Evolutionary conservation across 106 monocot species (phyloP), one percentile per base, ranked within the genome.

Genomic region (Apostasia ramifera): DNA sequence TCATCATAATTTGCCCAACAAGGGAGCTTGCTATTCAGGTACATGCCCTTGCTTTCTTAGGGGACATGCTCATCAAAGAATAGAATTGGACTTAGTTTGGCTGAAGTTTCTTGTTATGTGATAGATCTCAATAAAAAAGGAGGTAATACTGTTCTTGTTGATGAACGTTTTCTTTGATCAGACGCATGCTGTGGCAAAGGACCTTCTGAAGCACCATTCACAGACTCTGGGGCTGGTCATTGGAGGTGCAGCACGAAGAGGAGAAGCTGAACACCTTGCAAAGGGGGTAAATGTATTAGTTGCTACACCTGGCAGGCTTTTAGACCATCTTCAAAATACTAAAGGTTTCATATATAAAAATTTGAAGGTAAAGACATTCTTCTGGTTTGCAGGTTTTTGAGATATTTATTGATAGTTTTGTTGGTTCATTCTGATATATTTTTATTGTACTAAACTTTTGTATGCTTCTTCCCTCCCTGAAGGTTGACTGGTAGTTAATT

Each of bases 1-100:
- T 85, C 1, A 76, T 98, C 52, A 70, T 98, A 53, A 89, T 98
- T 50, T 89, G 93, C 62, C 97, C 97, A 39, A 98, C 97, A 40
- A 83, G 97, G 57, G 97, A 98, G 69, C 97, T 98, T 73, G 97
- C 93, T 38, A 87, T 98, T 61, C 90, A 93, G 67, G 97, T 87
- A 70, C 37, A 59, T n/a, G n/a, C 59, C 44, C 42, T 69, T 65
- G 12, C 4, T 37, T 48, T 62, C 8, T 4, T 0, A 26, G 1
- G 4, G 3, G 63, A 46, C 42, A 8, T 42, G 0, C 4, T 44
- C 45, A 46, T 8, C 26, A 26, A 26, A 26, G 26, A 26, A 26
- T 26, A 26, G 26, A 26, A 26, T 26, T 26, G 26, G 26, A 26
- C 26, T 26, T 26, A 26, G 26, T 26, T 26, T 26, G 26, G 26